phyloP scores from a whole-genome alignment of 2,329 filamentous ascomycete species.

The Penicillium decumbens region DNA sequence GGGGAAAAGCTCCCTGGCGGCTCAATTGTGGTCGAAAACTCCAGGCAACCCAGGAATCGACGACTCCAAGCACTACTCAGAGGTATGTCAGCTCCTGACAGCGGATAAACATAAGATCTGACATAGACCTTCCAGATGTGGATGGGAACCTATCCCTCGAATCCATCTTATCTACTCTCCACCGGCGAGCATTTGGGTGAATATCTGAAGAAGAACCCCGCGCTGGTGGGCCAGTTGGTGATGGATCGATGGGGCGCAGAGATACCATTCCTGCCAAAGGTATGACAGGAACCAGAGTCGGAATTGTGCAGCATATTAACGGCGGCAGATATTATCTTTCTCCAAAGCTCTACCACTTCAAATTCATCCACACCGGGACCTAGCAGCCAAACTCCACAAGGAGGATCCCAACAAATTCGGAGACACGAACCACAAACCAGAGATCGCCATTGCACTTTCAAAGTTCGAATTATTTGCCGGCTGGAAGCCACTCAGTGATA shows the following conservation, averaged over 20 bases:
- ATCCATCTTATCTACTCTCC: constrained; percentile 60
- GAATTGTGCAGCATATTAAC: not conserved
- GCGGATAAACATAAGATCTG: not conserved
- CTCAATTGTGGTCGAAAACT: constrained; percentile 60
- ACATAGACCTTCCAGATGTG: constrained; percentile 49
- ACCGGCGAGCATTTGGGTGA: constrained; percentile 62
- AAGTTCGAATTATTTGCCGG: constrained; percentile 73
- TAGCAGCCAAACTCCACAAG: constrained; percentile 60
- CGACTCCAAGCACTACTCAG: constrained; percentile 59
- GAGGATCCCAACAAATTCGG: constrained; percentile 62
- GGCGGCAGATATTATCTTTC: constrained; percentile 61
- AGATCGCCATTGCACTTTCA: constrained; percentile 67
- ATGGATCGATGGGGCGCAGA: constrained; percentile 59
- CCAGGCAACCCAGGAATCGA: constrained; percentile 61
- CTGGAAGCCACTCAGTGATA: constrained; percentile 62
- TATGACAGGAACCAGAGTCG: constrained; percentile 17
- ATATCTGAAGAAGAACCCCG: constrained; percentile 59
- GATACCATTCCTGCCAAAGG: constrained; percentile 69
- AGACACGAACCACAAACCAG: constrained; percentile 73
- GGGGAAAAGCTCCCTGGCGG: constrained; percentile 62
- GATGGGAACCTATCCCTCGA: constrained; percentile 71
- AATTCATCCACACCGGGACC: constrained; percentile 66
- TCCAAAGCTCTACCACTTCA: constrained; percentile 70
- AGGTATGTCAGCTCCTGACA: constrained; percentile 38
- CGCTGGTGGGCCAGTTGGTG: constrained; percentile 60